Evolutionary conservation across 805 yeast genomes (phyloP), one percentile per base, ranked within the genome.

Genomic region (Yarrowia keelungensis): DNA sequence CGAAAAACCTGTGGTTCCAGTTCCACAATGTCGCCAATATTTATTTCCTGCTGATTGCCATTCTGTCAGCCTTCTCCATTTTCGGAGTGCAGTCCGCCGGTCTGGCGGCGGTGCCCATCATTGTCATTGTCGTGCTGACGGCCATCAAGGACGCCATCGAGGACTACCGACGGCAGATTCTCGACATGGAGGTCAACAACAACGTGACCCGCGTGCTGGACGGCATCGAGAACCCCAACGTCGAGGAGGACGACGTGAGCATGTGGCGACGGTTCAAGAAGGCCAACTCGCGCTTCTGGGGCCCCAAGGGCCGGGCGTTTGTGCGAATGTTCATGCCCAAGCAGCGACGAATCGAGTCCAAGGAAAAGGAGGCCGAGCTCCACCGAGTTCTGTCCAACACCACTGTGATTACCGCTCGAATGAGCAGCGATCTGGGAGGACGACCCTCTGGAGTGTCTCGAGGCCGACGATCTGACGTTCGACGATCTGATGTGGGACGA

Each of bases 11-110:
- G 62, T 78, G 79, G 54, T 84, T 84, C 72, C 99, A 95, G 79
- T 93, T 93, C 79, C 87, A 86, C 71, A 94, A 94, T 77, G 86
- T 93, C 71, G 99, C 99, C 62, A 95, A 95, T 79, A 81, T 92
- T 62, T 95, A 92, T 81, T 95, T 95, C 84, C 81, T 95, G 74
- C 80, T 88, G 53, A 82, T 91, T 80, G 89, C 88, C 76, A 88
- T 95, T 72, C 79, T 95, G 71, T 62, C 73, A 71, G 84, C 85
- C 38, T 88, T 89, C 76, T 84, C 87, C 71, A 86, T 90, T 61
- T 90, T 90, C 76, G 96, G 96, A 38, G 93, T 89, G 41, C 83
- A 85, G 47, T 81, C 81, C 69, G 92, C 95, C 0, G 94, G 87
- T 0, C 80, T 90, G 76, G 90, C 90, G 16, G 91, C 94, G 2